Evolutionary conservation across 495 filamentous ascomycete genomes (phyloP).

Genomic region (Physcia stellaris): DNA sequence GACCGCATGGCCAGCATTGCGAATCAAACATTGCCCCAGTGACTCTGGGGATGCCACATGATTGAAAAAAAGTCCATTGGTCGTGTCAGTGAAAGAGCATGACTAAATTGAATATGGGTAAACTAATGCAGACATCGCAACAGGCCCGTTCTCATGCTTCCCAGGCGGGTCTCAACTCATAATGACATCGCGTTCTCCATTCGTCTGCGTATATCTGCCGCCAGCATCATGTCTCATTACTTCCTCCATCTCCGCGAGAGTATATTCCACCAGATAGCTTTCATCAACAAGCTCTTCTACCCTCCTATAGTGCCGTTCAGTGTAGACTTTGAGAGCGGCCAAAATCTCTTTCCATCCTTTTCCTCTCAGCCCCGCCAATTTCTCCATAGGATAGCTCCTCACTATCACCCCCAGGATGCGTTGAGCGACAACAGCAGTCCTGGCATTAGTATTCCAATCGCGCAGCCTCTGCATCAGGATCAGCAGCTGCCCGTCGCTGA

Average conservation of each 20-base stretch:
- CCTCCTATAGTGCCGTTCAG: slow-evolving; percentile 77
- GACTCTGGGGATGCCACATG: too few species aligned
- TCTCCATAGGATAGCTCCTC: slow-evolving; percentile 57
- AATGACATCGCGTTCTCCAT: too few species aligned
- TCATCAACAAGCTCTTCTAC: slow-evolving; percentile 86
- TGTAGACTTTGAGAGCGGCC: slow-evolving; percentile 72
- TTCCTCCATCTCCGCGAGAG: slow-evolving; percentile 76
- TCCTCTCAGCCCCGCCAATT: slow-evolving; percentile 40
- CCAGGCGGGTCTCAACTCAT: too few species aligned
- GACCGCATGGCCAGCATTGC: too few species aligned
- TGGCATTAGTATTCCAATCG: slow-evolving; percentile 94
- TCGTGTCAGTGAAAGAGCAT: too few species aligned
- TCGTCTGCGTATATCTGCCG: too few species aligned
- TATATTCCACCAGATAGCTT: slow-evolving; percentile 87
- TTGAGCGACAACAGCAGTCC: slow-evolving; percentile 76
- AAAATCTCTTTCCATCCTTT: slow-evolving; percentile 69
- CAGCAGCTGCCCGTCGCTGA: slow-evolving; percentile 73
- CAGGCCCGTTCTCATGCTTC: too few species aligned
- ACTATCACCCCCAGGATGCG: slow-evolving; percentile 70
- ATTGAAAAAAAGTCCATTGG: too few species aligned
- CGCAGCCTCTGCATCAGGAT: slow-evolving; percentile 62
- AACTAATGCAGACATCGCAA: too few species aligned
- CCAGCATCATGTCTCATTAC: too few species aligned
- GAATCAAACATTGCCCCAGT: too few species aligned
- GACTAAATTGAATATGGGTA: too few species aligned